A percentile compares a stretch with the other conserved stretches of the same genome.
Evolutionary conservation across 176 grass and related monocot genomes (phyloP).

Genomic region (Triticum dicoccoides): DNA sequence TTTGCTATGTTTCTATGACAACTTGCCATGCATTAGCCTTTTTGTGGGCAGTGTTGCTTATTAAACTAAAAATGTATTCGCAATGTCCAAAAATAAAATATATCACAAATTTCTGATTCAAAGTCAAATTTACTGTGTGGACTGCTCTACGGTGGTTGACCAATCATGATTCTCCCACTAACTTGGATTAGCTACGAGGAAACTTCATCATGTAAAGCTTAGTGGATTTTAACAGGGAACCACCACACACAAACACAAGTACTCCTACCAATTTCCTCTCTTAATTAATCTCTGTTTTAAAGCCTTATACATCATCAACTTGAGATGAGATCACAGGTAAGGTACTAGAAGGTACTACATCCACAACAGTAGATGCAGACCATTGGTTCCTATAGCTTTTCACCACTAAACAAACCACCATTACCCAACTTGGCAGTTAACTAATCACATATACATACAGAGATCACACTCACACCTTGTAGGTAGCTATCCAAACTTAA

Average conservation of each 20-base stretch:
- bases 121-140: not conserved
- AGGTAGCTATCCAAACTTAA: not conserved
- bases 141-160: not conserved
- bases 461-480: not conserved
- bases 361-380: not conserved
- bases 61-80: too few relatives aligned
- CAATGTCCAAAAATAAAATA: too few relatives aligned
- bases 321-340: not conserved
- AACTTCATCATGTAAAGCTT: not conserved
- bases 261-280: not conserved
- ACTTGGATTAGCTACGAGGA: not conserved
- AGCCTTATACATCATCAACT: not conserved
- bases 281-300: not conserved
- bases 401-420: not conserved
- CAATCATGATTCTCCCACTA: not conserved
- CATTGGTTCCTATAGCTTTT: too few relatives aligned
- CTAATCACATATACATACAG: not conserved
- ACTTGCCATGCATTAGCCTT: too few relatives aligned
- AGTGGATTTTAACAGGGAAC: slow-evolving; percentile 7
- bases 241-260: not conserved
- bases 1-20: too few relatives aligned
- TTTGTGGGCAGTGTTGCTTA: too few relatives aligned
- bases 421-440: not conserved
- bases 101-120: not conserved
- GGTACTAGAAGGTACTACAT: not conserved